Evolutionary conservation across 495 filamentous ascomycete species (phyloP), one percentile per base, ranked within the genome.

Genomic region (Rhypophila decipiens): DNA sequence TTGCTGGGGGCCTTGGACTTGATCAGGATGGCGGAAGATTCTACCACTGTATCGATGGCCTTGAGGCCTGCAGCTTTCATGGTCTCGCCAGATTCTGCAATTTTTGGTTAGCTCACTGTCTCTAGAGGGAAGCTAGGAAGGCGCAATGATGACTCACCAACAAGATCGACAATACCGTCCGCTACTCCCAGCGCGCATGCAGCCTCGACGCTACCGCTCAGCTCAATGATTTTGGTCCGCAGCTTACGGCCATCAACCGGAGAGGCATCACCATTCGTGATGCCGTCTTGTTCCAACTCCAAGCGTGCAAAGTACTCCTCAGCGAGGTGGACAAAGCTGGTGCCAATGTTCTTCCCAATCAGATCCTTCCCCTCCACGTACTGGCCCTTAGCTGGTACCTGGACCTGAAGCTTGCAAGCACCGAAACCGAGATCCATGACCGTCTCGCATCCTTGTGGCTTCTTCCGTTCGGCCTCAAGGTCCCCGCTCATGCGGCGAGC

Each of bases 11-110:
- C 74, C 54, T 84, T 90, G 24, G 90, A 95, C 69, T 90, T 91
- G 72, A 98, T 90, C 27, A 98, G 78, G 21, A 96, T 79, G 20
- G 93, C 90, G 3, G 82, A 88, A 46, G 84, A 88, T 44, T 86
- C 81, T 22, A 96, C 74, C 15, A 98, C 89, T 2, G 93, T 98
- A 51, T 89, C 90, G 59, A 98, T 96, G 50, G 94, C 80, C 66
- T 93, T 94, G 36, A 98, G 76, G n/a, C 94, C 94, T 27, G 91
- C 91, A 2, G 90, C 93, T 58, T 85, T 88, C 93, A 98, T 98
- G 10, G 93, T 98, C 61, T 96, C 90, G 40, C 93, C 93, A 31
- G 93, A 98, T 79, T 98, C 93, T 96, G 49, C 4, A 24, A 31
- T 5, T 10, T 36, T 39, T 17, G n/a, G 49, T 20, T 49, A 47